Conservation (phyloP, 768 basidiomycete genomes). For the Mycena venus region DNA sequence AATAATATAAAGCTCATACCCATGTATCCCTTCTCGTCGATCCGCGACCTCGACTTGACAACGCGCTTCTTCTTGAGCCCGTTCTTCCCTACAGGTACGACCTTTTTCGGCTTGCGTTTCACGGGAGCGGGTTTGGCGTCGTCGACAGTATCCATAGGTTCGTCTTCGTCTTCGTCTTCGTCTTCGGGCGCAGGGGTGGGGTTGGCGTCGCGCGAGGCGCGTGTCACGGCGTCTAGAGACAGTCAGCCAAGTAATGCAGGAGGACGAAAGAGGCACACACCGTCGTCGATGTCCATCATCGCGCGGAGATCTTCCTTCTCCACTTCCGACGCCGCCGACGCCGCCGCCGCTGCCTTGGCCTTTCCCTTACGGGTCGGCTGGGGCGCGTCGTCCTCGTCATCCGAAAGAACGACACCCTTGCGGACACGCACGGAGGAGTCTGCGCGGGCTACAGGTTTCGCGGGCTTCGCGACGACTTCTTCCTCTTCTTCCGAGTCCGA, state of each 20-base stretch:
- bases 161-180: constrained; percentile 36
- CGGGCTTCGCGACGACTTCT: constrained; percentile 4
- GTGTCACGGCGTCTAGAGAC: constrained; percentile 48
- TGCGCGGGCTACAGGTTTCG: not conserved
- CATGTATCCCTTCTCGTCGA: constrained; percentile 81
- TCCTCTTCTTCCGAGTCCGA: constrained; percentile 52
- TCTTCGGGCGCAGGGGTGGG: constrained; percentile 31
- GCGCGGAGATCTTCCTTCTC: constrained; percentile 66
- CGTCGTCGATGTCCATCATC: constrained; percentile 86
- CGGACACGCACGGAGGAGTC: constrained; percentile 51
- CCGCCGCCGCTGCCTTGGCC: constrained; percentile 43
- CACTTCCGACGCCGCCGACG: constrained; percentile 50
- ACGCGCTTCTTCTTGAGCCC: constrained; percentile 82
- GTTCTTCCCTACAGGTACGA: constrained; percentile 81
- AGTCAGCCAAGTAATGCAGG: not conserved
- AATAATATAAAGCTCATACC: constrained; percentile 62
- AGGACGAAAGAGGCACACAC: constrained; percentile 50
- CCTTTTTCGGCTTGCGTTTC: constrained; percentile 66
- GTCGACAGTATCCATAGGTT: constrained; percentile 44
- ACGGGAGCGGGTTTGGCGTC: constrained; percentile 49
- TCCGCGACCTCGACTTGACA: constrained; percentile 65
- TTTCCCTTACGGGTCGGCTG: constrained; percentile 50
- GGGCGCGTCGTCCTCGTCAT: constrained; percentile 65
- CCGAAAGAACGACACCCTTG: constrained; percentile 68
- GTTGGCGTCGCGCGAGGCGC: constrained; percentile 39